Evolutionary conservation across 2,329 filamentous ascomycete species (phyloP).

Genomic region (Fonsecaea nubica): DNA sequence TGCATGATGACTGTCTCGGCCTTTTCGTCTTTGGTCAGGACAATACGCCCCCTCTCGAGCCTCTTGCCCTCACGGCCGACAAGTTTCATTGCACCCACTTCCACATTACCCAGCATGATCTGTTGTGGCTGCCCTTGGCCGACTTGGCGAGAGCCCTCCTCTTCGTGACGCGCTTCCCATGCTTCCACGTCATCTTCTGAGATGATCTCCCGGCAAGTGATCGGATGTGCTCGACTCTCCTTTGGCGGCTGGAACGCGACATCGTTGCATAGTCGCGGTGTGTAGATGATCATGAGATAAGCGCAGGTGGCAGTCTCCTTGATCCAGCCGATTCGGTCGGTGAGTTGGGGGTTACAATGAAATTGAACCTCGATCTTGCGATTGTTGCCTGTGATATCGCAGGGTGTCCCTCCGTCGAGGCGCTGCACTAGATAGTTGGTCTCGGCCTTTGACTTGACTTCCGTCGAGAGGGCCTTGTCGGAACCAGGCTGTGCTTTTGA

Average conservation of each 20-base stretch:
- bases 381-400: conserved; percentile 81
- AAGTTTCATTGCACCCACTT: conserved; percentile 63
- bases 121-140: conserved; percentile 46
- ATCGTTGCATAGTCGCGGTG: conserved; percentile 84
- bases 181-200: conserved; percentile 59
- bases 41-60: conserved; percentile 65
- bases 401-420: conserved; percentile 78
- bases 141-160: conserved; percentile 44
- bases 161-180: conserved; percentile 47
- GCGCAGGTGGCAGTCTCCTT: conserved; percentile 91
- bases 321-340: conserved; percentile 84
- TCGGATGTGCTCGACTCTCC: conserved; percentile 75
- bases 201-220: conserved; percentile 77
- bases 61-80: conserved; percentile 63
- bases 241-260: conserved; percentile 83
- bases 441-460: conserved; percentile 81
- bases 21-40: conserved; percentile 57
- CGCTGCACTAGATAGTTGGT: conserved; percentile 85
- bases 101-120: conserved; percentile 62
- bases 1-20: conserved; percentile 59
- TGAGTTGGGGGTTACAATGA: conserved; percentile 77
- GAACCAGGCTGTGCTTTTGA: conserved; percentile 43
- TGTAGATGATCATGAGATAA: conserved; percentile 92
- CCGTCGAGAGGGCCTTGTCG: conserved; percentile 54
- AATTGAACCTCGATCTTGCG: conserved; percentile 82